Conservation (phyloP, 495 filamentous ascomycete genomes). For the Platismatia glauca region DNA sequence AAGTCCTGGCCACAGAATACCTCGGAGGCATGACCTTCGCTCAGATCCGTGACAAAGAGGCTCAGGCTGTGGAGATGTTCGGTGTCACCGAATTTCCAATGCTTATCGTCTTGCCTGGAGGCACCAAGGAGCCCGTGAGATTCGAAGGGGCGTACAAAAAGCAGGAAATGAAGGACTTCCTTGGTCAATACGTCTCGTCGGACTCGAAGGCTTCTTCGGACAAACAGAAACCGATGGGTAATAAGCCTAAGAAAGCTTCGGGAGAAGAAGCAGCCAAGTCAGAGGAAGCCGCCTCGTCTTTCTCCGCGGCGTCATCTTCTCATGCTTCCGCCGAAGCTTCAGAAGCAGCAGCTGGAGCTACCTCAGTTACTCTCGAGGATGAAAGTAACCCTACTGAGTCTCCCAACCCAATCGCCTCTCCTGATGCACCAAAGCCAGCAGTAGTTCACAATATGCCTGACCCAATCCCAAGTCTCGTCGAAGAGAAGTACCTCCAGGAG, state of each 20-base stretch:
- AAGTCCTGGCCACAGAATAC: slow-evolving; percentile 84
- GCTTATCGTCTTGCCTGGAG: slow-evolving; percentile 70
- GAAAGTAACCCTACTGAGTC: slow-evolving; percentile 38
- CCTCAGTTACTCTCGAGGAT: slow-evolving; percentile 35
- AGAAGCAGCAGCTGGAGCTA: slow-evolving; percentile 30
- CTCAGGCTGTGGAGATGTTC: slow-evolving; percentile 60
- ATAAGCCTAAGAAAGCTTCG: slow-evolving; percentile 38
- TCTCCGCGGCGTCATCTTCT: slow-evolving; percentile 35
- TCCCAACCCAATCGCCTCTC: slow-evolving; percentile 34
- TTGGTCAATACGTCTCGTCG: slow-evolving; percentile 67
- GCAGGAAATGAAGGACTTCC: slow-evolving; percentile 68
- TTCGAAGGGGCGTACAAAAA: slow-evolving; percentile 87
- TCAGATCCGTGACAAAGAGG: slow-evolving; percentile 79
- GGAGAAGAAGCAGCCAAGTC: slow-evolving; percentile 14
- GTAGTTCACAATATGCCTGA: slow-evolving; percentile 36
- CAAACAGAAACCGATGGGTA: slow-evolving; percentile 30
- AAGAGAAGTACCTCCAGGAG: slow-evolving; percentile 50
- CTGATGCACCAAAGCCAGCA: slow-evolving; percentile 40
- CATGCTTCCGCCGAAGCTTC: slow-evolving; percentile 34
- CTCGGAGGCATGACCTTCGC: slow-evolving; percentile 72
- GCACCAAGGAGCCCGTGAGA: slow-evolving; percentile 54
- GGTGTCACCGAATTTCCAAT: slow-evolving; percentile 70
- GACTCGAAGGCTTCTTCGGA: slow-evolving; percentile 54
- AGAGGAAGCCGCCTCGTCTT: slow-evolving; percentile 28
- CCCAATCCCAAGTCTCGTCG: slow-evolving; percentile 43